phyloP scores from a whole-genome alignment of 768 basidiomycete species.

The Mycena kentingensis region DNA sequence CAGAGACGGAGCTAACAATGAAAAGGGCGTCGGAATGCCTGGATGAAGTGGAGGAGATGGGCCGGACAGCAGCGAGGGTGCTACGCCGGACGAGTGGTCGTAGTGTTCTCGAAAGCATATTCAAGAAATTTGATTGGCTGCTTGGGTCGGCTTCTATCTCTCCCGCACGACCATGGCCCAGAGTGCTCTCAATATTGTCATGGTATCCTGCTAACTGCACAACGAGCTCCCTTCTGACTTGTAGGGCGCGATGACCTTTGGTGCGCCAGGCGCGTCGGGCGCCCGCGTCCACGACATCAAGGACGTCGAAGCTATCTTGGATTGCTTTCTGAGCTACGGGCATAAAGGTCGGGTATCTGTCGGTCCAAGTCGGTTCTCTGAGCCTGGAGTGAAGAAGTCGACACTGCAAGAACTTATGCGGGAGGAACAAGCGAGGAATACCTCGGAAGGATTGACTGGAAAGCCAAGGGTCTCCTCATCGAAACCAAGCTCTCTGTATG shows the following conservation, averaged over 20 bases:
- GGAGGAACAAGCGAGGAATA: slow-evolving; percentile 58
- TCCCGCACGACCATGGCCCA: slow-evolving; percentile 34
- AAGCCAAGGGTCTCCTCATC: slow-evolving; percentile 51
- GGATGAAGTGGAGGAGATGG: slow-evolving; percentile 44
- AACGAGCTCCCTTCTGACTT: background rate
- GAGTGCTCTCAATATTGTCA: slow-evolving; percentile 50
- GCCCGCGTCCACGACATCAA: slow-evolving; percentile 51
- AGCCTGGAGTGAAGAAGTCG: slow-evolving; percentile 42
- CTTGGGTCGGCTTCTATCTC: background rate
- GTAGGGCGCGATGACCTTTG: slow-evolving; percentile 61
- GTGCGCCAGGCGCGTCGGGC: slow-evolving; percentile 48
- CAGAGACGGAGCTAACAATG: slow-evolving; percentile 57
- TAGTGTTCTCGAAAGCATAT: slow-evolving; percentile 39
- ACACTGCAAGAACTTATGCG: slow-evolving; percentile 53
- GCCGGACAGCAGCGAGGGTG: slow-evolving; percentile 31
- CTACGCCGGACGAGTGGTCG: slow-evolving; percentile 30
- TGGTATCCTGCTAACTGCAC: slow-evolving; percentile 35
- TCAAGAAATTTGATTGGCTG: slow-evolving; percentile 16
- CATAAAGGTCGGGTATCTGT: slow-evolving; percentile 47
- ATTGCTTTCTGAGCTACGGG: slow-evolving; percentile 55
- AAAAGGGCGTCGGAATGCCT: slow-evolving; percentile 83
- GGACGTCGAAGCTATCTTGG: slow-evolving; percentile 53
- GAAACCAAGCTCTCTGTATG: slow-evolving; percentile 62
- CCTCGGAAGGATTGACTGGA: slow-evolving; percentile 54
- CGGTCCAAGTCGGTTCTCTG: slow-evolving; percentile 30